Evolutionary conservation across 2,329 filamentous ascomycete species (phyloP).

Genomic region (Apiospora marii): DNA sequence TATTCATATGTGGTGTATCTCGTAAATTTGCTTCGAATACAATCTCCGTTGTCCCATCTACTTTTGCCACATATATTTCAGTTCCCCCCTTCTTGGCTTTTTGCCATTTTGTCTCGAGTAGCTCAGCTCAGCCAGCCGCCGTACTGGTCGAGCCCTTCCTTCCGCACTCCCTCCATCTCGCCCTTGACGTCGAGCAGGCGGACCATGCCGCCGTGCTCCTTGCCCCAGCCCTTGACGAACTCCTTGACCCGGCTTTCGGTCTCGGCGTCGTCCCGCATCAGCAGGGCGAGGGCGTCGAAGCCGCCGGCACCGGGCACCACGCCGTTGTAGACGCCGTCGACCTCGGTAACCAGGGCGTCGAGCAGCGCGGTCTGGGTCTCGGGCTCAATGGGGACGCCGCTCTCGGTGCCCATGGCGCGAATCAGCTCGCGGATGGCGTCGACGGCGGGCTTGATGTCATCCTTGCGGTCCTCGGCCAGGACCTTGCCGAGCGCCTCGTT

Average conservation of each 20-base stretch:
- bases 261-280: constrained; percentile 76
- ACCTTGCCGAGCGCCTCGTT: constrained; percentile 76
- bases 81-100: neutral
- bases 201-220: constrained; percentile 66
- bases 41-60: neutral
- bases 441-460: constrained; percentile 56
- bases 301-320: constrained; percentile 95
- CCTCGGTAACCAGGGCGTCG: constrained; percentile 70
- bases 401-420: constrained; percentile 76
- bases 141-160: constrained; percentile 39
- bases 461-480: constrained; percentile 59
- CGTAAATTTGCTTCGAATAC: neutral
- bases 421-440: constrained; percentile 67
- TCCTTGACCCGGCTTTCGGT: constrained; percentile 67
- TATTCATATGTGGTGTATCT: constrained; percentile 5
- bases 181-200: constrained; percentile 62
- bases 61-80: neutral
- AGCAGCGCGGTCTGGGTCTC: constrained; percentile 83
- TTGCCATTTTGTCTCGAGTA: no score
- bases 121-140: constrained; percentile 37
- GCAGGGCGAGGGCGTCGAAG: constrained; percentile 85
- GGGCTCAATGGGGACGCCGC: constrained; percentile 89
- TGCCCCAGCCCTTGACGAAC: constrained; percentile 72
- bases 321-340: constrained; percentile 86
- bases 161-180: constrained; percentile 44